These are phyloP conservation scores for Candida neerlandica DNA, from an alignment of 1,139 yeast genomes.

Conservation along the genomic window DNA sequence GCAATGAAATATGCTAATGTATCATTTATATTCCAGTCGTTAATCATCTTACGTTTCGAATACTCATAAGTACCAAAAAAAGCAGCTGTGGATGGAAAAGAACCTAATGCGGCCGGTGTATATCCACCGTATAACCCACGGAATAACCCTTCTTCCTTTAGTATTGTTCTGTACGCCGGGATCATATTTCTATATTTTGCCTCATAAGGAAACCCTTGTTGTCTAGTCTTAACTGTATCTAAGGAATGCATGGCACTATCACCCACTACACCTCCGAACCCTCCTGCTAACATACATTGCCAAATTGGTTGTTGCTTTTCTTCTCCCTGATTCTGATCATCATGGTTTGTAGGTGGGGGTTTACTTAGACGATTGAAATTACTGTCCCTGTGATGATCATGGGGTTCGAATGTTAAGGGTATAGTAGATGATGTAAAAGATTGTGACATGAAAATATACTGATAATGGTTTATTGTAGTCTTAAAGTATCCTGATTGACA, in stretches of 20 bases:
- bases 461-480: background rate
- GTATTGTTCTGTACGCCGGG: constrained; percentile 72
- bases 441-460: constrained; percentile 29
- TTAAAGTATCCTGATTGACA: constrained; percentile 1
- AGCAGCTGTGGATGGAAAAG: constrained; percentile 90
- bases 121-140: constrained; percentile 93
- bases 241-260: constrained; percentile 93
- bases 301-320: constrained; percentile 44
- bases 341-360: constrained; percentile 8
- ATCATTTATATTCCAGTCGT: constrained; percentile 69
- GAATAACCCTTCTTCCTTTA: constrained; percentile 78
- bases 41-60: constrained; percentile 70
- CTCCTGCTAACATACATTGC: constrained; percentile 84
- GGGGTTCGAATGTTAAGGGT: constrained; percentile 41
- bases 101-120: constrained; percentile 86
- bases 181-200: constrained; percentile 66
- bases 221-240: constrained; percentile 95
- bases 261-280: constrained; percentile 92
- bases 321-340: constrained; percentile 1
- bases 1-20: constrained; percentile 79
- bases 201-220: constrained; percentile 82
- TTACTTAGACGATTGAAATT: constrained; percentile 11
- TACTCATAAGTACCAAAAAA: constrained; percentile 90
- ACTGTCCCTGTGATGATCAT: constrained; percentile 17
- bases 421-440: constrained; percentile 45